phyloP scores from a whole-genome alignment of 495 filamentous ascomycete species.

The Jackrogersella minutella region DNA sequence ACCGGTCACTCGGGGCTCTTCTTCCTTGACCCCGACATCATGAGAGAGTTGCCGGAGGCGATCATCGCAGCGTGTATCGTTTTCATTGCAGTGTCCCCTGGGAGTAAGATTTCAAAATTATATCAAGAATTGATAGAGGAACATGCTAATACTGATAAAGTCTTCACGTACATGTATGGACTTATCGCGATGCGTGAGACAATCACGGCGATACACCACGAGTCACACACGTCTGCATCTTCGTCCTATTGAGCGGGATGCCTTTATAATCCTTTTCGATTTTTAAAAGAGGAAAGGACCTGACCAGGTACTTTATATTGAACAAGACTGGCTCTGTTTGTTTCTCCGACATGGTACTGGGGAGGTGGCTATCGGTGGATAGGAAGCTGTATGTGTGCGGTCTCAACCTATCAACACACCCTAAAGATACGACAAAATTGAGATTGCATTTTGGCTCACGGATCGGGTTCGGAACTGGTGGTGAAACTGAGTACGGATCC shows the following conservation, averaged over 20 bases:
- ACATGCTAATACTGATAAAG: slow-evolving; percentile 47
- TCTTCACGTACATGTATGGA: slow-evolving; percentile 54
- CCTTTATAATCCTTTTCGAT: background rate
- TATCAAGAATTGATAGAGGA: background rate
- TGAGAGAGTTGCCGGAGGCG: slow-evolving; percentile 39
- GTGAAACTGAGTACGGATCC: background rate
- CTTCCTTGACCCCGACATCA: slow-evolving; percentile 56
- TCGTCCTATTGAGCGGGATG: slow-evolving; percentile 16
- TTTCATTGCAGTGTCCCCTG: slow-evolving; percentile 47
- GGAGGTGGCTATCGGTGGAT: background rate
- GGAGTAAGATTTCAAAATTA: slow-evolving; percentile 44
- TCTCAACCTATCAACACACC: background rate
- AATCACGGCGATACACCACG: slow-evolving; percentile 49
- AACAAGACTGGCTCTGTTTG: background rate
- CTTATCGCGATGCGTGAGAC: slow-evolving; percentile 55
- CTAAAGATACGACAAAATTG: background rate
- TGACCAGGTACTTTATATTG: background rate
- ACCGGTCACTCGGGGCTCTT: slow-evolving; percentile 58
- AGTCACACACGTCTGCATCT: background rate
- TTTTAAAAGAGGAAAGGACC: background rate
- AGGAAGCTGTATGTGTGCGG: background rate
- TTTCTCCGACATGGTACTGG: background rate
- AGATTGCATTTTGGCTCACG: background rate
- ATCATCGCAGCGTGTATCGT: slow-evolving; percentile 45
- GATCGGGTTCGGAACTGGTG: background rate